Evolutionary conservation across 192 early-diverging fungal species (phyloP).

Genomic region (Backusella morwellensis): DNA sequence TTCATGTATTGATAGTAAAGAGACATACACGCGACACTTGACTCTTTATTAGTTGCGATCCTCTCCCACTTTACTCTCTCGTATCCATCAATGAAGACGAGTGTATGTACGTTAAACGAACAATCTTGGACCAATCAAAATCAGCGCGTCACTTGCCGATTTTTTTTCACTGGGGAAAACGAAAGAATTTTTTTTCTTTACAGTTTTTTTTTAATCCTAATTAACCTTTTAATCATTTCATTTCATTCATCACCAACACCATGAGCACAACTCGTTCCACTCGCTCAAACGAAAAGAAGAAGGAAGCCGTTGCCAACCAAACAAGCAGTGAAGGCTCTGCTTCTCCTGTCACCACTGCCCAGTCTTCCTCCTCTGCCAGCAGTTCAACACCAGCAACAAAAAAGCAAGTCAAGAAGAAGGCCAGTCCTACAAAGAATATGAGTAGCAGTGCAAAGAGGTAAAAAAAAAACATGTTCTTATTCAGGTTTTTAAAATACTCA

Average conservation of each 20-base stretch:
- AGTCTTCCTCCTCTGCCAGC: neutral
- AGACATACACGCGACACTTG: neutral
- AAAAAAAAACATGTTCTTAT: constrained; percentile 15
- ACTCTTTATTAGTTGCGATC: neutral
- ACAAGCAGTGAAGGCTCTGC: neutral
- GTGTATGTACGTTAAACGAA: neutral
- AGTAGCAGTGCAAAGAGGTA: constrained; percentile 66
- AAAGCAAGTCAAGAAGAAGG: constrained; percentile 23
- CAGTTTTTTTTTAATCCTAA: constrained; percentile 2
- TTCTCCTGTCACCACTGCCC: neutral
- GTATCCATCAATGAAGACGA: neutral
- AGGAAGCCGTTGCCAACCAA: neutral
- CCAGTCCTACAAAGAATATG: constrained; percentile 25
- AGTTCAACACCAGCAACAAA: neutral
- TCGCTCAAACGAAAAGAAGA: neutral
- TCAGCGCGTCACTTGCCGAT: neutral
- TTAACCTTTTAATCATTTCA: neutral
- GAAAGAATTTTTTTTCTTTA: constrained; percentile 14
- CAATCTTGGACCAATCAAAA: neutral
- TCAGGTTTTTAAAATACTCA: constrained; percentile 7
- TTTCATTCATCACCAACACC: neutral
- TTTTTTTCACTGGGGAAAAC: neutral
- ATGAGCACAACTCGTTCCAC: constrained; percentile 25
- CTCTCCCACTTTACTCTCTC: neutral
- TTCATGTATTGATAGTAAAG: neutral